Evolutionary conservation across 768 basidiomycete species (phyloP).

Genomic region (Melanogaster broomeanus): DNA sequence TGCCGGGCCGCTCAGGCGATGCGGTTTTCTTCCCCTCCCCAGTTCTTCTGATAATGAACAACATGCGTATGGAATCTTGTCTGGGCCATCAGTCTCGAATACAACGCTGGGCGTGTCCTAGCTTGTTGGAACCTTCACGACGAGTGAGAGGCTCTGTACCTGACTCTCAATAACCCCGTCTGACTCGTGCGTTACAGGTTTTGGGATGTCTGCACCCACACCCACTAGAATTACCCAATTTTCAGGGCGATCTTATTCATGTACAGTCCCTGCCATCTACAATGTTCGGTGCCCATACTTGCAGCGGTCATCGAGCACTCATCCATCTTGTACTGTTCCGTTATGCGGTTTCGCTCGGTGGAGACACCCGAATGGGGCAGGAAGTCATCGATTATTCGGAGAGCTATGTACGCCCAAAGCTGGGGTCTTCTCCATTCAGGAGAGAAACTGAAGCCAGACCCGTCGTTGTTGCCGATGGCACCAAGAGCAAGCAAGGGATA

Average conservation of each 20-base stretch:
- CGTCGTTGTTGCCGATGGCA: slow-evolving; percentile 33
- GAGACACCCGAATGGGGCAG: slow-evolving; percentile 22
- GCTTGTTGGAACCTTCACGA: slow-evolving; percentile 31
- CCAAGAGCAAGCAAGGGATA: slow-evolving; percentile 22
- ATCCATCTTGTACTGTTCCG: slow-evolving; percentile 23
- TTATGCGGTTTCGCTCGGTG: slow-evolving; percentile 22
- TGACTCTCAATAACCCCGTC: not conserved
- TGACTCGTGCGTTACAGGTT: slow-evolving; percentile 7
- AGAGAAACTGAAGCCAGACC: slow-evolving; percentile 19
- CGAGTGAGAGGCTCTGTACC: slow-evolving; percentile 4
- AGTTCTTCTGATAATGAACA: too few relatives aligned
- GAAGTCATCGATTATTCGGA: slow-evolving; percentile 26
- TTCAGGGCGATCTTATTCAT: slow-evolving; percentile 20
- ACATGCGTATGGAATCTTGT: not conserved
- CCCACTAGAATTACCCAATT: slow-evolving; percentile 16
- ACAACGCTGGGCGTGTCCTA: slow-evolving; percentile 29
- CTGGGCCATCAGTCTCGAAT: slow-evolving; percentile 21
- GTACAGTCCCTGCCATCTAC: slow-evolving; percentile 14
- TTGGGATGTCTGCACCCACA: slow-evolving; percentile 19
- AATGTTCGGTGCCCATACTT: slow-evolving; percentile 17
- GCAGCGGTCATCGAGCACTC: slow-evolving; percentile 24
- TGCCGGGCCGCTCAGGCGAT: not conserved
- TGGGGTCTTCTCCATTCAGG: slow-evolving; percentile 17
- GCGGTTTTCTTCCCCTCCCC: too few relatives aligned
- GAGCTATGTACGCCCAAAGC: not conserved